Evolutionary conservation across 768 basidiomycete genomes (phyloP).

Genomic region (Gymnopilus junonius): DNA sequence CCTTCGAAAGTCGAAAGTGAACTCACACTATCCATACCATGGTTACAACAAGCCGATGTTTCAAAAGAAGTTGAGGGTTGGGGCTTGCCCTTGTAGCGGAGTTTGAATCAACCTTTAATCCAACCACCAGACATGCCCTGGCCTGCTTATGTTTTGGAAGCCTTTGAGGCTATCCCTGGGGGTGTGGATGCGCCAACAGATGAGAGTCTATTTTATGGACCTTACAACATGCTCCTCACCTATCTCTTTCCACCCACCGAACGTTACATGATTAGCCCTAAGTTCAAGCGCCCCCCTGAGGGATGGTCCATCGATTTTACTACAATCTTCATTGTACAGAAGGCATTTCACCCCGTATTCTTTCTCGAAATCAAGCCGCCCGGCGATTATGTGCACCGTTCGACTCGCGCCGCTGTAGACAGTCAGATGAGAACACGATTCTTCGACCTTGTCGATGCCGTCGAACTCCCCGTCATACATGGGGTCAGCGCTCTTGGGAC

Average conservation of each 20-base stretch:
- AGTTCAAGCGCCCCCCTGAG: slow-evolving; percentile 21
- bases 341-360: slow-evolving; percentile 25
- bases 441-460: slow-evolving; percentile 15
- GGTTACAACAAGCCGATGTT: too few species aligned
- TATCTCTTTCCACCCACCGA: slow-evolving; percentile 23
- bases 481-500: slow-evolving; percentile 32
- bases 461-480: slow-evolving; percentile 22
- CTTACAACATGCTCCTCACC: slow-evolving; percentile 25
- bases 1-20: too few species aligned
- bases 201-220: slow-evolving; percentile 25
- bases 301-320: slow-evolving; percentile 23
- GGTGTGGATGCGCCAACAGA: slow-evolving; percentile 16
- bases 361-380: slow-evolving; percentile 32
- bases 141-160: slow-evolving; percentile 7
- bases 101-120: too few species aligned
- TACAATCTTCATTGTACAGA: slow-evolving; percentile 23
- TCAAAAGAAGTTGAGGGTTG: too few species aligned
- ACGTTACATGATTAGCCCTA: slow-evolving; percentile 20
- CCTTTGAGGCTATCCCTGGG: slow-evolving; percentile 13
- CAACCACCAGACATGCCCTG: slow-evolving; percentile 15
- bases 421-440: slow-evolving; percentile 29
- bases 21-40: too few species aligned
- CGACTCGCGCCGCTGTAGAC: slow-evolving; percentile 26
- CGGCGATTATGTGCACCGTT: slow-evolving; percentile 9
- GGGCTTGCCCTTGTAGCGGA: too few species aligned